Base-by-base conservation (phyloP, 2,329 filamentous ascomycete genomes). In the Elsinoe fawcettii region DNA sequence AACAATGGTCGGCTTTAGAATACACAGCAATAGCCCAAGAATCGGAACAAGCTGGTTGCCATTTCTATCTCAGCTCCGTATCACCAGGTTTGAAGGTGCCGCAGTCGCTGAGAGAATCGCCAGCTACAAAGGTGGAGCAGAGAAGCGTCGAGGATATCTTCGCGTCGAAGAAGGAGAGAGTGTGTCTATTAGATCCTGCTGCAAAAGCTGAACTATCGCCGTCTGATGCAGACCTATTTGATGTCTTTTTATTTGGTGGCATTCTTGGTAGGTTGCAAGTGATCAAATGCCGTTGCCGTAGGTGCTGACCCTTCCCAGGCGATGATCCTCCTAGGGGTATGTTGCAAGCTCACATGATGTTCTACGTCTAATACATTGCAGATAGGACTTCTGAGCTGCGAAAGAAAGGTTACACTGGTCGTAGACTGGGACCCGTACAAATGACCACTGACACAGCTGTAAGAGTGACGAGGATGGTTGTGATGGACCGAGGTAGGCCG, bases 401-500 rank as follows among this genome's bases (percentile, higher is more conserved):
- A 55, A 90, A 89, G 73, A 96, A 97, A 70, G 93, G 93, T 2
- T 99, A 95, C 66, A 79, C 85, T 58, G 90, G 92, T 58, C 84
- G 93, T 55, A 81, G 93, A 58, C 78, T 99, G 27, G 93, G 93
- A 0, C 89, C 92, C 6, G 86, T 91, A 65, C 93, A 99, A 73
- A 96, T 99, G 92, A 97, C 93, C 2, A 99, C 93, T 3, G 93
- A 99, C 70, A 99, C 93, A 18, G 93, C 93, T 3, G 93, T 96
- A 53, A 82, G 93, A 63, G 92, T 96, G 44, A 97, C 93, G 30
- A 83, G 93, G 63, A 86, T 95, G 64, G 87, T 97, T 5, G 84
- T 91, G 9, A 87, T 95, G 67, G 83, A 91, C 63, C 87, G 87
- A 75, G 81, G 91, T 95, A 73, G 62, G 34, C 7, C 36, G 16